Base-by-base conservation (phyloP, 1,284 basidiomycete species). In the Cryptococcus neoformans region DNA sequence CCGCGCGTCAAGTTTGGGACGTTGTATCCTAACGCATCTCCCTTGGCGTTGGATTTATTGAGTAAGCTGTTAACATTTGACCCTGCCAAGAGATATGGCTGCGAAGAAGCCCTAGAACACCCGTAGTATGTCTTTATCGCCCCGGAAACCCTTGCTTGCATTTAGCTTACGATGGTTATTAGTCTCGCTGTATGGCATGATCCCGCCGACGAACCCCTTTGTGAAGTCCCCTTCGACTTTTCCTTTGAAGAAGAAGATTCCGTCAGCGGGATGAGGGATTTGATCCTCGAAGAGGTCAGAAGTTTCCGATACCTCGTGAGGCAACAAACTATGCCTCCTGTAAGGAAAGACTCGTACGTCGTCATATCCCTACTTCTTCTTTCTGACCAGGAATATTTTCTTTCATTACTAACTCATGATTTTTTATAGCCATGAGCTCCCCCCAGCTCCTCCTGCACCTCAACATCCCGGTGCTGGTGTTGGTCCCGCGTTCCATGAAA, bases 241-340 rank as follows among this genome's bases (percentile, higher is more conserved):
- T 83, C 87, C n/a, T 99, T 99, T 65, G 96, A 99, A 78, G 87
- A 88, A 62, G 95, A 98, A 76, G 95, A 99, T 63, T 87, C 87
- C 53, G 93, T 94, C 58, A 91, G 96, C 54, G 96, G 96, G 21
- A 99, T 99, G 96, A 92, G 95, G 78, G 85, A 85, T 63, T 79
- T 99, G 68, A 99, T 99, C 67, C 85, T 98, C 11, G 86, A 95
- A 41, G 95, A 99, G 78, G 94, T 98, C 41, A 87, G 86, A 16
- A 70, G 68, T 11, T 78, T 78, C 70, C 66, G 76, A 47, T 50
- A 69, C 37, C 62, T 75, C 11, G 74, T 77, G 16, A 60, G 76
- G 40, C 69, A 72, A 50, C 67, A 74, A 48, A 58, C 65, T n/a
- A 60, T 61, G 9, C 58, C 65, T 8, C 55, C 52, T 10, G 60